A percentile compares a stretch with the other conserved stretches of the same genome.
phyloP scores from a whole-genome alignment of 768 basidiomycete genomes.

The Lactifluus rugatus region DNA sequence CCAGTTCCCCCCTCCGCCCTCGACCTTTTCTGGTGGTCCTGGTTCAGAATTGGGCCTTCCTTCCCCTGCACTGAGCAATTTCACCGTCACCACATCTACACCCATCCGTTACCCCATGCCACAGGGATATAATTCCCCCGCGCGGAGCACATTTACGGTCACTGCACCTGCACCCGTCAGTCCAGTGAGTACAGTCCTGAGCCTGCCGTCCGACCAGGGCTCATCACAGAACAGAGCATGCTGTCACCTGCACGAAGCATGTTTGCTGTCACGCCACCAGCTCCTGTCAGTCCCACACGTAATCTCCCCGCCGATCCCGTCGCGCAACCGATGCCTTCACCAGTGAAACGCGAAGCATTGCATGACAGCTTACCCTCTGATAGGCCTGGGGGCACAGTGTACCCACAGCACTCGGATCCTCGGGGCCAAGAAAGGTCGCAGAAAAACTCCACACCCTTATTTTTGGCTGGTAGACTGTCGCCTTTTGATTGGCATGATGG shows the following conservation, averaged over 20 bases:
- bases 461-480: constrained; percentile 19
- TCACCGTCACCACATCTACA: not conserved
- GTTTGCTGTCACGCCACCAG: not conserved
- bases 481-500: constrained; percentile 55
- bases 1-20: constrained; percentile 46
- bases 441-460: not conserved
- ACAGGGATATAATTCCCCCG: constrained; percentile 20
- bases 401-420: not conserved
- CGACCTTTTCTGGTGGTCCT: constrained; percentile 27
- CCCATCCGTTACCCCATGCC: constrained; percentile 25
- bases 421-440: not conserved
- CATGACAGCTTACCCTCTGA: not conserved
- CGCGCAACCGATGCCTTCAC: not conserved
- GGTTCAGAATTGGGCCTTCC: constrained; percentile 23
- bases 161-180: constrained; percentile 21
- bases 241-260: constrained; percentile 4
- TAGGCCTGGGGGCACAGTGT: not conserved
- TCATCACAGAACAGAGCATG: not conserved
- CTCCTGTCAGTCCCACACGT: not conserved
- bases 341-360: not conserved
- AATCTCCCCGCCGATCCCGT: not conserved
- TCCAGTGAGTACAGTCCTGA: constrained; percentile 4
- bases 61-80: constrained; percentile 17
- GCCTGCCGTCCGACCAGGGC: not conserved
- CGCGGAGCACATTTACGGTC: constrained; percentile 4